phyloP scores from a whole-genome alignment of 805 yeast species.

The Ogataea neopini region DNA sequence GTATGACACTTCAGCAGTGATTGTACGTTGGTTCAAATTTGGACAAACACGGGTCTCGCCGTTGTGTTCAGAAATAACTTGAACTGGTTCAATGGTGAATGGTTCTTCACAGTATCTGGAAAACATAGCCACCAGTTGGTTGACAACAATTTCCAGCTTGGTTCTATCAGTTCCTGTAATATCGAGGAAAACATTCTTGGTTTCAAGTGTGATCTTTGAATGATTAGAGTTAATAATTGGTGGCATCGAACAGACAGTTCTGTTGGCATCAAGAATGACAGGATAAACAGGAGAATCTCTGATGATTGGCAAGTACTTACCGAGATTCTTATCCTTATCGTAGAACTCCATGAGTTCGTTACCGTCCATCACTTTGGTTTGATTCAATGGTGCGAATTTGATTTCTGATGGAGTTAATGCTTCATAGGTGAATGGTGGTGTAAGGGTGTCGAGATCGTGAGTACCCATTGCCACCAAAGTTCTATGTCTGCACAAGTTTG shows the following conservation, averaged over 20 bases:
- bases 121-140: conserved; percentile 94
- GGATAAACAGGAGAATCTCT: conserved; percentile 89
- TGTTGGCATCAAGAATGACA: conserved; percentile 75
- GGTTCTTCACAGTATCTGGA: conserved; percentile 80
- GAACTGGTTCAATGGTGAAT: conserved; percentile 87
- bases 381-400: conserved; percentile 74
- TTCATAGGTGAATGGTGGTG: conserved; percentile 79
- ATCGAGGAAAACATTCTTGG: conserved; percentile 88
- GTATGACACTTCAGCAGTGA: conserved; percentile 77
- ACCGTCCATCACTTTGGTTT: conserved; percentile 70
- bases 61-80: conserved; percentile 81
- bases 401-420: conserved; percentile 80
- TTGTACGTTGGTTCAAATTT: conserved; percentile 60
- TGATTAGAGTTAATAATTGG: conserved; percentile 94
- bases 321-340: conserved; percentile 85
- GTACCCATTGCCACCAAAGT: conserved; percentile 98
- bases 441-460: conserved; percentile 82
- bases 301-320: conserved; percentile 85
- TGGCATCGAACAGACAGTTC: conserved; percentile 87
- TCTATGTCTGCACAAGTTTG: conserved; percentile 95
- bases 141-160: conserved; percentile 88
- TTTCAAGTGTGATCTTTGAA: conserved; percentile 82
- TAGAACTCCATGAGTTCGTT: conserved; percentile 83
- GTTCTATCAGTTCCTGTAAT: conserved; percentile 95
- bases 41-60: conserved; percentile 77